These are phyloP conservation scores for Ambrosia hybrid DNA, from an alignment of 140 eudicot genomes.

Conservation along the genomic window DNA sequence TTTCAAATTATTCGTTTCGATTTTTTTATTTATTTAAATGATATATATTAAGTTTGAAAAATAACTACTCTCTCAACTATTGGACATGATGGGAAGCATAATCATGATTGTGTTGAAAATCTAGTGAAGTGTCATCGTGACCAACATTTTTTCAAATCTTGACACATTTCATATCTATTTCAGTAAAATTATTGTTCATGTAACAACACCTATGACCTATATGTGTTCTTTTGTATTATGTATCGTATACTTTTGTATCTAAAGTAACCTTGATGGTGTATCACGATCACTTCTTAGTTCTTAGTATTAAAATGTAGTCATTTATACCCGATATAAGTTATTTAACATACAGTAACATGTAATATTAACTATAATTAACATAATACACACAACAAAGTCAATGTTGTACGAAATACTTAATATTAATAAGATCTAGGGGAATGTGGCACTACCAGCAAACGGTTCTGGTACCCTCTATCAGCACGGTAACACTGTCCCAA, in stretches of 20 bases:
- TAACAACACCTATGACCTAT: constrained; percentile 4
- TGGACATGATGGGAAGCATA: constrained; percentile 20
- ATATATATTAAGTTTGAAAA: neutral
- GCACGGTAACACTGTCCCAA: too few relatives aligned
- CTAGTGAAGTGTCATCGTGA: constrained; percentile 6
- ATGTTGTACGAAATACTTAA: too few relatives aligned
- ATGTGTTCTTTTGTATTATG: neutral
- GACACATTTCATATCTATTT: neutral
- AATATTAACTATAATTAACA: too few relatives aligned
- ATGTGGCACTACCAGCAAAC: too few relatives aligned
- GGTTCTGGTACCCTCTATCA: too few relatives aligned
- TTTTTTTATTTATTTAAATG: neutral
- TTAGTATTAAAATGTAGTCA: too few relatives aligned
- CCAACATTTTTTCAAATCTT: constrained; percentile 19
- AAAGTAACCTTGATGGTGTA: neutral
- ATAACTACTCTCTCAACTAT: neutral
- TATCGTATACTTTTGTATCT: neutral
- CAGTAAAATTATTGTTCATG: constrained; percentile 8
- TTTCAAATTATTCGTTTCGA: neutral
- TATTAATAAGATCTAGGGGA: too few relatives aligned
- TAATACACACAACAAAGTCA: too few relatives aligned
- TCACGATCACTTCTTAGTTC: too few relatives aligned
- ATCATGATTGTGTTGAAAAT: constrained; percentile 29
- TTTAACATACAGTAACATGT: too few relatives aligned
- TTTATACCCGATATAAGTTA: too few relatives aligned